phyloP scores from a whole-genome alignment of 305 asterid genomes.

The Fraxinus baroniana region DNA sequence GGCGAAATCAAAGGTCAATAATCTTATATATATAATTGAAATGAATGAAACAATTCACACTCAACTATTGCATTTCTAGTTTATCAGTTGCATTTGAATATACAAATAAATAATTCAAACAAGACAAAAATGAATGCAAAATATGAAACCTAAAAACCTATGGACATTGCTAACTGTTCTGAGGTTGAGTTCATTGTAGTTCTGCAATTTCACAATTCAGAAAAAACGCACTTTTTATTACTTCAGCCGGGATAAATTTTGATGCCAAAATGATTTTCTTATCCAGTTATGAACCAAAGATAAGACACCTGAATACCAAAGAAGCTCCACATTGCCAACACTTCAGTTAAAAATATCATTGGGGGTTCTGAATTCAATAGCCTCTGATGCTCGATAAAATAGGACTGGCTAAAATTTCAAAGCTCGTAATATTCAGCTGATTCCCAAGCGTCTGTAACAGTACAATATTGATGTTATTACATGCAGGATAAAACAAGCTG shows the following conservation, averaged over 20 bases:
- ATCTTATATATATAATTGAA: no score
- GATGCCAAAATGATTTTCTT: background rate
- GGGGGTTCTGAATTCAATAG: background rate
- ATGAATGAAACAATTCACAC: background rate
- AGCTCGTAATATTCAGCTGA: conserved; percentile 29
- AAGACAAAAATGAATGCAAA: background rate
- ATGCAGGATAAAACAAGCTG: background rate
- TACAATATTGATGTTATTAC: conserved; percentile 1
- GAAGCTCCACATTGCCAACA: background rate
- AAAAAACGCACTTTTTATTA: background rate
- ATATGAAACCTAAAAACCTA: conserved; percentile 2
- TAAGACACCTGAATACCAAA: background rate
- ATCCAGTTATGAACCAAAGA: background rate
- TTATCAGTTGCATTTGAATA: background rate
- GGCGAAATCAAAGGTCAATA: no score
- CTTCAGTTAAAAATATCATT: background rate
- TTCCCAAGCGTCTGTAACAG: conserved; percentile 50
- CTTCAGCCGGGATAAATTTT: conserved; percentile 9
- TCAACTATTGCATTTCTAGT: background rate
- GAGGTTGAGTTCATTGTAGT: conserved; percentile 8
- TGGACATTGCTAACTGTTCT: background rate
- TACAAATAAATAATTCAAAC: background rate
- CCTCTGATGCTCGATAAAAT: background rate
- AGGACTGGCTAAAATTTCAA: background rate
- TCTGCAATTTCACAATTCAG: background rate